Base-by-base conservation (phyloP, 768 basidiomycete genomes). In the Lactifluus pinguis region DNA sequence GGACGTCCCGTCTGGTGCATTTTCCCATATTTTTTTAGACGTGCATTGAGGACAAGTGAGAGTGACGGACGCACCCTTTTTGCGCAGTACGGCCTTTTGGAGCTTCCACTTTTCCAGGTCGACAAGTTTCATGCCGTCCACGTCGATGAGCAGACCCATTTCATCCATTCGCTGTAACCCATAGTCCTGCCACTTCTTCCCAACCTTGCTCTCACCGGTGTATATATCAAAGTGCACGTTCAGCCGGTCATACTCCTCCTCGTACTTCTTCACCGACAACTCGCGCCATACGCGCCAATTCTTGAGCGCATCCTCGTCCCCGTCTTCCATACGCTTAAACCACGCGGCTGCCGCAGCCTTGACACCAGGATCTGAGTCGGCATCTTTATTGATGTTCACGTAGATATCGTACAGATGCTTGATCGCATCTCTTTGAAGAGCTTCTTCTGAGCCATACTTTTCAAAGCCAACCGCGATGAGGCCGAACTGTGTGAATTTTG, bases 321-420 rank as follows among this genome's bases (percentile, higher is more conserved):
- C 92, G 64, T 93, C 89, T 71, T 95, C 92, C 92, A 97, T 95
- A 11, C 85, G 86, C 72, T 86, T 92, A 79, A 99, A 99, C 81
- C 90, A 93, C 51, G 80, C 76, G 0, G 89, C 89, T 0, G 92
- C 92, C 53, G 85, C 82, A 6, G 73, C 79, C 73, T 87, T 92
- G 70, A 90, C 88, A 29, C 76, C 70, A 0, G 87, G 83, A 67
- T 91, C 85, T 0, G 74, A 66, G 14, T 87, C 86, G 3, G 87
- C 88, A 52, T 94, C 95, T 60, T 83, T 82, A 80, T 88, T 95
- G 66, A 98, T 86, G 73, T 92, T 85, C 73, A 98, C 93, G 72
- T 99, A 99, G 51, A 99, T 83, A 36, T 95, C 83, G 70, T 89
- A 93, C 4, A 98, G 79, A 70, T 99, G 95, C 69, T 92, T 92